Evolutionary conservation across 768 basidiomycete species (phyloP), one percentile per base, ranked within the genome.

Genomic region (Boletus fagicola): DNA sequence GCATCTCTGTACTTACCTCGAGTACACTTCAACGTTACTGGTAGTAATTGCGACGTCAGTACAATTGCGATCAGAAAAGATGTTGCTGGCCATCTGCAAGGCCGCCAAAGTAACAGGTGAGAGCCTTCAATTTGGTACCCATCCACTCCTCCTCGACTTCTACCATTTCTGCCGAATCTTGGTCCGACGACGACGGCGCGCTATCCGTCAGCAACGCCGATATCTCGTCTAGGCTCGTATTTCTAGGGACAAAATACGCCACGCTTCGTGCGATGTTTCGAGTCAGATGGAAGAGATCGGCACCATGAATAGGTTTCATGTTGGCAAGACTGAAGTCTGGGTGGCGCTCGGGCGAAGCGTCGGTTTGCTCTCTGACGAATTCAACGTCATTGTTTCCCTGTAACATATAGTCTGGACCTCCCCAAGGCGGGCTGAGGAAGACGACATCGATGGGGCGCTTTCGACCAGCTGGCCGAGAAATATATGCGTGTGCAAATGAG

Each of bases 61-160:
- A 28, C 2, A 28, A 28, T 15, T n/a, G 26, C 26, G 22, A 36
- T 50, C 60, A 81, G 61, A 85, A 92, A 58, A 86, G 63, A 40
- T 81, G 68, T 53, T 84, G 85, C 65, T 92, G 90, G 3, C 87
- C 88, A 24, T 72, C 70, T 10, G 75, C 89, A 43, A 98, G 74
- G 13, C 92, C 92, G 8, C 96, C 96, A 72, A 88, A 97, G 71
- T 97, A 96, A 69, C 92, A 94, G 1, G 93, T 97, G 51, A 98
- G 73, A 0, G 95, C 96, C 68, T 98, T 98, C 44, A 98, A 73
- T 76, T 96, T 96, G 11, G 78, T 78, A 3, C 93, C 88, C 87
- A 92, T 96, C 94, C 94, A 98, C 70, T 92, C 92, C 72, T 98
- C 96, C 68, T 98, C 94, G 8, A 98, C 81, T 72, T 98, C 96